Evolutionary conservation across 2,329 filamentous ascomycete species (phyloP).

Genomic region (Colletotrichum karsti): DNA sequence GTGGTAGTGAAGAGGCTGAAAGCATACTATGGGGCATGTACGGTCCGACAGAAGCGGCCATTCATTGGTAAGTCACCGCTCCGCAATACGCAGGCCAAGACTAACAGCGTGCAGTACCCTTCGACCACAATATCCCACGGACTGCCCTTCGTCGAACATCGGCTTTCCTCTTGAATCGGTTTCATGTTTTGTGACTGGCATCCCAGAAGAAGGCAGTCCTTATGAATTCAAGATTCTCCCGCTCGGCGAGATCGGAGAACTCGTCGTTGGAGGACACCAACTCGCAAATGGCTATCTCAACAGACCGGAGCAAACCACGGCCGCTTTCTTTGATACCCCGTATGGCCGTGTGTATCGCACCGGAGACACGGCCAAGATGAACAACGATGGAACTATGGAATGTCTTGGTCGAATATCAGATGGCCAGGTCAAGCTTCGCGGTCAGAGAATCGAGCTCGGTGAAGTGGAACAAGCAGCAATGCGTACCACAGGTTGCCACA

Average conservation of each 20-base stretch:
- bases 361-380: constrained; percentile 81
- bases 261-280: constrained; percentile 83
- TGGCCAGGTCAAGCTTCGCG: constrained; percentile 87
- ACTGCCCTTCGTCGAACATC: constrained; percentile 61
- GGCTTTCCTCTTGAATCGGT: constrained; percentile 84
- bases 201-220: constrained; percentile 42
- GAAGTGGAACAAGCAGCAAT: constrained; percentile 79
- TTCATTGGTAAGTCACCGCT: constrained; percentile 70
- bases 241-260: constrained; percentile 76
- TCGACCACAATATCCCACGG: neutral
- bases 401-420: constrained; percentile 82
- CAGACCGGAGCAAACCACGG: constrained; percentile 75
- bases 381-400: constrained; percentile 75
- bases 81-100: neutral
- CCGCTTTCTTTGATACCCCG: constrained; percentile 74
- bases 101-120: neutral
- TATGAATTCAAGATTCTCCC: constrained; percentile 63
- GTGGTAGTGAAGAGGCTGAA: constrained; percentile 56
- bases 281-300: constrained; percentile 86
- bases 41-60: constrained; percentile 89
- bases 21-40: constrained; percentile 93
- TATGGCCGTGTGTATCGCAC: constrained; percentile 83
- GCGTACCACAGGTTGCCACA: constrained; percentile 68
- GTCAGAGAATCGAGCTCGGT: constrained; percentile 83
- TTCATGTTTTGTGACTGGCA: constrained; percentile 75